Base-by-base conservation (phyloP, 176 grass and related monocot species). In the Pontederia crassipes region DNA sequence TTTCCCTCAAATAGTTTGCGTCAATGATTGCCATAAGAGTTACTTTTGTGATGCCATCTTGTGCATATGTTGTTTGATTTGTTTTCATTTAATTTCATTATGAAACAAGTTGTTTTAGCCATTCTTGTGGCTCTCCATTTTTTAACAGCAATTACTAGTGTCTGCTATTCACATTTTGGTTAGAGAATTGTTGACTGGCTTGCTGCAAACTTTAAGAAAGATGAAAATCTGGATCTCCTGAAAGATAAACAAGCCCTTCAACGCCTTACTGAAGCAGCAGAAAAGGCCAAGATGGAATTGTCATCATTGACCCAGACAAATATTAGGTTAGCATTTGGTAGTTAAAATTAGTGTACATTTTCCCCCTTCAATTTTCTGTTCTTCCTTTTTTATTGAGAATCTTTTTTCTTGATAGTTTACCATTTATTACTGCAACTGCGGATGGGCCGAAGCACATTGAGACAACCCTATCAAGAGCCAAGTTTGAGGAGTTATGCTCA, bases 401-500 rank as follows among this genome's bases (percentile, higher is more conserved):
- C 8, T 46, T 35, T 72, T 55, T 64, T 27, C 16, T 61, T 2
- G 29, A 59, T 64, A 89, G 86, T 52, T 79, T 89, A 69, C 87
- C 83, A n/a, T 91, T 86, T 63, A 80, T 86, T 66, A 86, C 87
- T 45, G 82, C 83, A 74, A 83, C 82, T 16, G 76, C 76, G 10
- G 87, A 91, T 54, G 83, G 87, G 12, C 87, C 83, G 45, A 85
- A 86, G 63, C 82, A 91, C 52, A 86, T 91, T 16, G 87, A 91
- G 61, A 68, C 77, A 17, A 80, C 76, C 9, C 79, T 86, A 65
- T 80, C 79, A 14, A 74, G 83, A 28, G 87, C 83, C 35, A 91
- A 91, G 77, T 91, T 91, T 83, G 87, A 91, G 74, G 87, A 91
- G 65, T 72, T 89, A 32, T 89, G 86, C 57, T 76, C 86, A 10